These are phyloP conservation scores for Dissophora globulifera DNA, from an alignment of 192 early-diverging fungal genomes.

Conservation along the genomic window DNA sequence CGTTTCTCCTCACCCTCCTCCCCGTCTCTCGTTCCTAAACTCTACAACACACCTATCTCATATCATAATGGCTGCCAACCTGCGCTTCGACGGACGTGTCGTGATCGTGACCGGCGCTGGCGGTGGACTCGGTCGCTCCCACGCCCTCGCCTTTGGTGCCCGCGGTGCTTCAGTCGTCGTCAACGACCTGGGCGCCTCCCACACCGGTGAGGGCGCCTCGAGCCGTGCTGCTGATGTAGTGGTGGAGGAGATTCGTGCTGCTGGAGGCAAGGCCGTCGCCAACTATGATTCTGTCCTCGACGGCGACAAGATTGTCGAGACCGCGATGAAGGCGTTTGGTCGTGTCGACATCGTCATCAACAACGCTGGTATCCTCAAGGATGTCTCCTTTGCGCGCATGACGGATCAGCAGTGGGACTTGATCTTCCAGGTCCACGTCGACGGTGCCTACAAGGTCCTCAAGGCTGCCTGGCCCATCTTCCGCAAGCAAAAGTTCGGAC, in stretches of 20 bases:
- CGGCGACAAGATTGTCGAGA: constrained; percentile 98
- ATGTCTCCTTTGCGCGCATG: constrained; percentile 97
- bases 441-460: constrained; percentile 94
- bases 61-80: constrained; percentile 45
- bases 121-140: constrained; percentile 90
- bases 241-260: constrained; percentile 78
- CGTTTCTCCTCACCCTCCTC: neutral
- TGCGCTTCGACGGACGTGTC: constrained; percentile 85
- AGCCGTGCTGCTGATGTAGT: constrained; percentile 91
- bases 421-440: constrained; percentile 91
- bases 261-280: constrained; percentile 93
- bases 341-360: constrained; percentile 96
- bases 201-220: constrained; percentile 80
- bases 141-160: constrained; percentile 90
- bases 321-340: constrained; percentile 95
- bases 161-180: constrained; percentile 96
- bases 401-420: constrained; percentile 98
- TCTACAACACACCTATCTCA: neutral
- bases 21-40: constrained; percentile 2
- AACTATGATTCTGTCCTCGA: constrained; percentile 98
- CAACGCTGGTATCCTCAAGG: constrained; percentile 98
- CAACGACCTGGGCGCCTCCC: constrained; percentile 91
- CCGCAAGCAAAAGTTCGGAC: constrained; percentile 95
- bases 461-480: constrained; percentile 98
- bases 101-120: constrained; percentile 97